Conservation (phyloP, 495 filamentous ascomycete species). For the Geopyxis carbonaria region DNA sequence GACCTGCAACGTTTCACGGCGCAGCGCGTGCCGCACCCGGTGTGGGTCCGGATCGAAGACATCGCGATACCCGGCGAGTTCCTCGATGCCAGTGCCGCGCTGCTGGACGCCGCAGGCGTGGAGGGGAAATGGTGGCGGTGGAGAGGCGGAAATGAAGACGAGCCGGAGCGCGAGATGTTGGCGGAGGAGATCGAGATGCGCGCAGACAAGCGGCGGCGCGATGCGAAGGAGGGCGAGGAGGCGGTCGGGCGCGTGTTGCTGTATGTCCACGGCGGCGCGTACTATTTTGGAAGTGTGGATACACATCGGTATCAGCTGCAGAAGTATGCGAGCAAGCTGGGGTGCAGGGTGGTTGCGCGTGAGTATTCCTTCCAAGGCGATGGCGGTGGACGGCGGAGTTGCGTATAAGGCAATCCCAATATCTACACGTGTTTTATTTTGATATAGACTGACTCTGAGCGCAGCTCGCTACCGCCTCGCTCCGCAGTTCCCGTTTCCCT, state of each 20-base stretch:
- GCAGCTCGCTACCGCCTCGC: conserved; percentile 64
- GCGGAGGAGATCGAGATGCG: conserved; percentile 96
- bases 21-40: conserved; percentile 79
- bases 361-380: no score
- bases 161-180: conserved; percentile 19
- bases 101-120: conserved; percentile 56
- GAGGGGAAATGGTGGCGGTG: conserved; percentile 90
- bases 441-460: not conserved
- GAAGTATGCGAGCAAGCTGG: conserved; percentile 80
- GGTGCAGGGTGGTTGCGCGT: conserved; percentile 71
- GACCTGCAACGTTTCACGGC: conserved; percentile 78
- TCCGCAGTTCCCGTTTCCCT: conserved; percentile 90
- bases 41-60: conserved; percentile 68
- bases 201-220: conserved; percentile 55
- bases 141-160: conserved; percentile 40
- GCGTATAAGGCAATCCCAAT: no score
- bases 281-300: conserved; percentile 81
- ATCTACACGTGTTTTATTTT: no score
- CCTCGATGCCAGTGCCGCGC: conserved; percentile 42
- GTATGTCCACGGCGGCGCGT: conserved; percentile 75
- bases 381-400: no score
- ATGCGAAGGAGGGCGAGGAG: not conserved
- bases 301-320: conserved; percentile 95
- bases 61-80: conserved; percentile 47
- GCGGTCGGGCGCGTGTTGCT: conserved; percentile 46